Evolutionary conservation across 176 grass and related monocot genomes (phyloP), one percentile per base, ranked within the genome.

Genomic region (Elymus sibiricus): DNA sequence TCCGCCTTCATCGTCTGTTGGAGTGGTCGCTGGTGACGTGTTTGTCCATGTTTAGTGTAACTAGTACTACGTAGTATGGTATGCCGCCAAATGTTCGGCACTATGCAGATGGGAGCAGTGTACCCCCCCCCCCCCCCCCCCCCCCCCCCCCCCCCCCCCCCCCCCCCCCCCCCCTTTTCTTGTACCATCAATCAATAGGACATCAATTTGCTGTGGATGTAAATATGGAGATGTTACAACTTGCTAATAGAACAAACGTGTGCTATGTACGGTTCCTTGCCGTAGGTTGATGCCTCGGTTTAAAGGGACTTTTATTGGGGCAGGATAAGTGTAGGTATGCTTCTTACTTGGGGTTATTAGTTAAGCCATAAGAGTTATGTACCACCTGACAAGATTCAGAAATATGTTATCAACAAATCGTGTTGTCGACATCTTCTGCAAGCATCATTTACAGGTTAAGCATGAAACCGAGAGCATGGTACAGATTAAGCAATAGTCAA

Each of bases 281-380:
- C 2, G 21, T 17, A 64, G 40, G 58, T 9, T 58, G 24, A 28
- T 15, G 1, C 65, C 16, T 70, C 27, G 12, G 16, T 77, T 79
- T 65, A 68, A 31, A n/a, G 17, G 12, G 11, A 8, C 24, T 62
- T 28, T 43, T 5, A 49, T 40, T 55, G 17, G 2, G 21, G 34
- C 8, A 72, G 71, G 62, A 64, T 29, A 29, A 25, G 0, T 15
- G 29, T 29, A 29, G 15, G 62, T 64, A 27, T 56, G 12, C 11
- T 29, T 64, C 62, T 64, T 63, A 25, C 26, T 43, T 56, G 53
- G 19, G 53, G 79, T 59, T 59, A 8, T 75, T 84, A 83, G 79
- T 6, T 73, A 71, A 71, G 22, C 53, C 56, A 31, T 53, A 65
- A 83, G 3, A 21, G 21, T 7, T 77, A 17, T 13, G 15, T 56